Percentiles rank a stretch among this genome's conserved stretches.
phyloP scores from a whole-genome alignment of 2,329 filamentous ascomycete genomes.

The Aspergillus sp. region DNA sequence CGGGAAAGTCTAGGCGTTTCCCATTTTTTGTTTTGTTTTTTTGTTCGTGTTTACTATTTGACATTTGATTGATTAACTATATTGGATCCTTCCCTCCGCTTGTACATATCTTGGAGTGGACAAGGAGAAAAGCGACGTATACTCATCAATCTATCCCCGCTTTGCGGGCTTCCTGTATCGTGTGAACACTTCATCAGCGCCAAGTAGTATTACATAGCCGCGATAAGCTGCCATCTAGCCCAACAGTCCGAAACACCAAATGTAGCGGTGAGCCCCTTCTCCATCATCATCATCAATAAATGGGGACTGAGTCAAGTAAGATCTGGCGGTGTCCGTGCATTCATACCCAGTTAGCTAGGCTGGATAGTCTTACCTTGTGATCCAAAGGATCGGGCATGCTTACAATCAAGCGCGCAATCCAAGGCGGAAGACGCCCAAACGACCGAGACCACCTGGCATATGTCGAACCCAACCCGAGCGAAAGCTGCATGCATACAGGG shows the following conservation, averaged over 20 bases:
- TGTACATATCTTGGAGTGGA: constrained; percentile 1
- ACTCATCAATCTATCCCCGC: neutral
- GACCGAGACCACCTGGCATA: neutral
- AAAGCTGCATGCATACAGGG: no score
- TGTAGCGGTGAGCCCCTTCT: neutral
- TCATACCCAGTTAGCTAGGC: neutral
- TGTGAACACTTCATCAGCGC: neutral
- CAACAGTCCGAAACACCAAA: neutral
- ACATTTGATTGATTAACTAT: neutral
- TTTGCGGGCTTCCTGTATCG: neutral
- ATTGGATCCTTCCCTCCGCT: neutral
- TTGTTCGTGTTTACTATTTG: neutral
- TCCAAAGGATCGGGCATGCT: neutral
- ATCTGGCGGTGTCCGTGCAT: neutral
- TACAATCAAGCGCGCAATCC: neutral
- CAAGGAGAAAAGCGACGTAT: neutral
- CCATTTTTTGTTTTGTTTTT: neutral
- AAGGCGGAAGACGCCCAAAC: neutral
- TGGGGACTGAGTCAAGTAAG: neutral
- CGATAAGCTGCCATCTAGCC: neutral
- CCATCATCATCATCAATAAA: neutral
- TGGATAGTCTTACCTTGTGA: no score
- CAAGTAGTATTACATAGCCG: neutral
- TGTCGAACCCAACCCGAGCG: no score
- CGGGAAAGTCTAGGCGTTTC: neutral